Percentiles rank a stretch among this genome's conserved stretches.
phyloP scores from a whole-genome alignment of 495 filamentous ascomycete species.

The Penicillium longicatenatum region DNA sequence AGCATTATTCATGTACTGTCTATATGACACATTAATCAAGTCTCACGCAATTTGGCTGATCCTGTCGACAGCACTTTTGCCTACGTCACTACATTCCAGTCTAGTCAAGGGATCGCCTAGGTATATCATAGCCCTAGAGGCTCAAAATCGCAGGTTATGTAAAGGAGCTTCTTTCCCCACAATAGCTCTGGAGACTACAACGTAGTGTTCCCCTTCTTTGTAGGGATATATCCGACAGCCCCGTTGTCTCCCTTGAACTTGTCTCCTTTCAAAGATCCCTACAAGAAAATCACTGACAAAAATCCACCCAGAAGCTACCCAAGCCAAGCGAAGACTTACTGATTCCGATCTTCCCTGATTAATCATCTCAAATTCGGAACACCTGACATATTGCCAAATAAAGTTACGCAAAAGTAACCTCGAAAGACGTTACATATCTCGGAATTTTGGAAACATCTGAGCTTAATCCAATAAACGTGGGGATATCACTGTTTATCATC shows the following conservation, averaged over 20 bases:
- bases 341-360: neutral
- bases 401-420: neutral
- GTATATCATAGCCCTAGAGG: neutral
- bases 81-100: neutral
- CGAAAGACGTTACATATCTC: neutral
- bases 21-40: neutral
- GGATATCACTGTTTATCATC: neutral
- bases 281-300: neutral
- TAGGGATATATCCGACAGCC: too few relatives aligned
- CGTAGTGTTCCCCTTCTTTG: too few relatives aligned
- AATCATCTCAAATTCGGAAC: neutral
- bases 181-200: too few relatives aligned
- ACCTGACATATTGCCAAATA: neutral
- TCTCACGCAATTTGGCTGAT: neutral
- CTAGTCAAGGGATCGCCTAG: neutral
- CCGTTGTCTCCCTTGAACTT: neutral
- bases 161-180: too few relatives aligned
- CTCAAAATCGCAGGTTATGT: too few relatives aligned
- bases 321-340: neutral
- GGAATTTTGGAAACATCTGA: neutral
- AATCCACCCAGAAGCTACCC: neutral
- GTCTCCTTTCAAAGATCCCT: neutral
- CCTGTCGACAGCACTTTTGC: neutral
- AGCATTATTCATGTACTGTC: too few relatives aligned
- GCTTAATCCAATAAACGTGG: constrained; percentile 3